Conservation (phyloP, 768 basidiomycete genomes). For the Russula brevipes region DNA sequence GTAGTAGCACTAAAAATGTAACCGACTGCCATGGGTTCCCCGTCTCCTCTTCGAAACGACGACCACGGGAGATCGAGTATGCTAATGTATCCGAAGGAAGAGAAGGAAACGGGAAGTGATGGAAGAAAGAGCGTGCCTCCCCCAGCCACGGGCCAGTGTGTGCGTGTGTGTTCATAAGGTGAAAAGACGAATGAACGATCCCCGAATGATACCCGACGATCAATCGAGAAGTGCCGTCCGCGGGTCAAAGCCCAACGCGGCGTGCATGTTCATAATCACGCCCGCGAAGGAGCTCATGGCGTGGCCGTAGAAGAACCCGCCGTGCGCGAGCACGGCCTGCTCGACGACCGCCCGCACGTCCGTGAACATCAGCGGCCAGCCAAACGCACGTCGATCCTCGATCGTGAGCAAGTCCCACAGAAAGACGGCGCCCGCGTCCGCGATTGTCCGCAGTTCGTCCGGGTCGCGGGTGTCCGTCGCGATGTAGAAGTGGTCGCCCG, state of each 20-base stretch:
- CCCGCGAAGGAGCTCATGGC: constrained; percentile 39
- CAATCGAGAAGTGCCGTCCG: constrained; percentile 35
- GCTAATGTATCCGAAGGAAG: too few relatives aligned
- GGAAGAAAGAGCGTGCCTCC: too few relatives aligned
- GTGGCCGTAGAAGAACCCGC: constrained; percentile 38
- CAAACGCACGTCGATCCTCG: constrained; percentile 37
- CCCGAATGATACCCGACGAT: neutral
- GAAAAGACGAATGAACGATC: too few relatives aligned
- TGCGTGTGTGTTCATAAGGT: too few relatives aligned
- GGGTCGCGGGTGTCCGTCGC: constrained; percentile 43
- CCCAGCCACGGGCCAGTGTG: too few relatives aligned
- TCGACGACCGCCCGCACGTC: constrained; percentile 42
- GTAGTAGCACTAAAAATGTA: too few relatives aligned
- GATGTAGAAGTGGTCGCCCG: constrained; percentile 30
- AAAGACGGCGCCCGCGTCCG: constrained; percentile 37
- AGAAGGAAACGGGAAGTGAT: too few relatives aligned
- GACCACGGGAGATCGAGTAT: too few relatives aligned
- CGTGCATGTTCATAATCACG: constrained; percentile 37
- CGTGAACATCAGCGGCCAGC: constrained; percentile 41
- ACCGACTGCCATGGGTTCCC: too few relatives aligned
- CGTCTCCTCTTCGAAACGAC: too few relatives aligned
- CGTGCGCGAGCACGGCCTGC: constrained; percentile 35
- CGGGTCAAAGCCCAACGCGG: constrained; percentile 37
- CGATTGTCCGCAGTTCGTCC: constrained; percentile 32
- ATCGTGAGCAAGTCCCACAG: constrained; percentile 40